phyloP scores from a whole-genome alignment of 2,329 filamentous ascomycete genomes.

The Fusarium siculi region DNA sequence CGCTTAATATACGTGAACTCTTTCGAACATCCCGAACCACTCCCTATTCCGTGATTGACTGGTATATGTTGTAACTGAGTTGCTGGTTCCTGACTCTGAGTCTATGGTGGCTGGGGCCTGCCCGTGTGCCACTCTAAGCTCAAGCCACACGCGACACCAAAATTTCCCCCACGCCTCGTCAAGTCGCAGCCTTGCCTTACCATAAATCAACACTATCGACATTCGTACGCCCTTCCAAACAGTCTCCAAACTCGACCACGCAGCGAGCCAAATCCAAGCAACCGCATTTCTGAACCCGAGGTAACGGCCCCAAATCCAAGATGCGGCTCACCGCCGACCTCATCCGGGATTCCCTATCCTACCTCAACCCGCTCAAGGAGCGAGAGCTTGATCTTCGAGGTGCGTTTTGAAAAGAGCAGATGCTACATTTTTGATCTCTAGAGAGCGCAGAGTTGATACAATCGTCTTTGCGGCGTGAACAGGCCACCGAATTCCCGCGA shows the following conservation, averaged over 20 bases:
- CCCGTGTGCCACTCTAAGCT: slow-evolving; percentile 27
- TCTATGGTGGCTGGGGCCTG: slow-evolving; percentile 20
- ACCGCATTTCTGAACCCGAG: slow-evolving; percentile 26
- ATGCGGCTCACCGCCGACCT: slow-evolving; percentile 98
- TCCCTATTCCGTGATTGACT: not conserved
- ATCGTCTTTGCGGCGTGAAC: slow-evolving; percentile 61
- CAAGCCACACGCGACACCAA: slow-evolving; percentile 36
- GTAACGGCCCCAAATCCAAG: slow-evolving; percentile 48
- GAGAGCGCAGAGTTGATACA: slow-evolving; percentile 83
- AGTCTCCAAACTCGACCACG: not conserved
- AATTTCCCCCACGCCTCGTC: slow-evolving; percentile 49
- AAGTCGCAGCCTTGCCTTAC: slow-evolving; percentile 46
- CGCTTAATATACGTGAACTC: not conserved
- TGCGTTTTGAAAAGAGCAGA: slow-evolving; percentile 95
- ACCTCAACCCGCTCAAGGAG: slow-evolving; percentile 98
- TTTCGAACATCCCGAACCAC: not conserved
- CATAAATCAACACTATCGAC: slow-evolving; percentile 30
- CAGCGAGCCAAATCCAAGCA: not conserved
- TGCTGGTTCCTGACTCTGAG: not conserved
- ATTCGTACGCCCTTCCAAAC: slow-evolving; percentile 1
- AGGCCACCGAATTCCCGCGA: slow-evolving; percentile 97
- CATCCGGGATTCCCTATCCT: slow-evolving; percentile 93
- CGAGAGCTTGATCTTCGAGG: slow-evolving; percentile 99
- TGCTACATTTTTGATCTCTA: slow-evolving; percentile 76
- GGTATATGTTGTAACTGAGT: not conserved